Percentiles rank a stretch among this genome's conserved stretches.
These are phyloP conservation scores for Pseudocercospora pini-densiflorae DNA, from an alignment of 2,329 filamentous ascomycete genomes.

Conservation along the genomic window DNA sequence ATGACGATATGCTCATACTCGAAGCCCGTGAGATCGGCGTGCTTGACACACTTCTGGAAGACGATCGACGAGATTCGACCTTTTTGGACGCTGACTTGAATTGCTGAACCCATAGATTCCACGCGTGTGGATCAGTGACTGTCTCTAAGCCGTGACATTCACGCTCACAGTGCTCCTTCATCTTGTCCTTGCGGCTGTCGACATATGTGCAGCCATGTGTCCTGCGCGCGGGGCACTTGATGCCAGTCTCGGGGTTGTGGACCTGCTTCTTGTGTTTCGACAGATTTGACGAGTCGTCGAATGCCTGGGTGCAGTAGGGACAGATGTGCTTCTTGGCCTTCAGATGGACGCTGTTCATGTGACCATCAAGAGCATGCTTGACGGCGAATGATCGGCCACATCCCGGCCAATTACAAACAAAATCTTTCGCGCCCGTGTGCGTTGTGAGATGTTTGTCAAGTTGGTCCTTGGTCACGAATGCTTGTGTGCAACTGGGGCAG, in stretches of 20 bases:
- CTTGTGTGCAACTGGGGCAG: conserved; percentile 59
- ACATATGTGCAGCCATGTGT: conserved; percentile 32
- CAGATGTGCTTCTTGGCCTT: conserved; percentile 50
- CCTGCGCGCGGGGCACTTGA: conserved; percentile 31
- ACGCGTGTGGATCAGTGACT: conserved; percentile 28
- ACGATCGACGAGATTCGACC: conserved; percentile 24
- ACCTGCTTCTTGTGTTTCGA: conserved; percentile 40
- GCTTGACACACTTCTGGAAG: conserved; percentile 9
- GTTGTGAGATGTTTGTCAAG: conserved; percentile 69
- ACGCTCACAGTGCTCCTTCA: conserved; percentile 34
- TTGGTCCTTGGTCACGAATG: conserved; percentile 69
- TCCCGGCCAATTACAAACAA: conserved; percentile 53
- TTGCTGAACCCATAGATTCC: conserved; percentile 32
- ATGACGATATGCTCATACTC: conserved; percentile 17
- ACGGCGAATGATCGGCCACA: conserved; percentile 65
- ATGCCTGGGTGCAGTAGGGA: conserved; percentile 40
- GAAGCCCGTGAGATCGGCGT: conserved; percentile 25
- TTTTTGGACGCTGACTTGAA: conserved; percentile 31
- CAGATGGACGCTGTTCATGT: conserved; percentile 63
- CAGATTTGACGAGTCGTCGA: conserved; percentile 42
- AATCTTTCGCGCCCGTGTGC: conserved; percentile 69
- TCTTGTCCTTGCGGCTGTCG: conserved; percentile 33
- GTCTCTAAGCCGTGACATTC: conserved; percentile 32
- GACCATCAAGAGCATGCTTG: conserved; percentile 62
- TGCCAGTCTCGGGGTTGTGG: conserved; percentile 32